A percentile compares a stretch with the other conserved stretches of the same genome.
phyloP scores from a whole-genome alignment of 495 filamentous ascomycete species.

The Rostrohypoxylon terebratum region DNA sequence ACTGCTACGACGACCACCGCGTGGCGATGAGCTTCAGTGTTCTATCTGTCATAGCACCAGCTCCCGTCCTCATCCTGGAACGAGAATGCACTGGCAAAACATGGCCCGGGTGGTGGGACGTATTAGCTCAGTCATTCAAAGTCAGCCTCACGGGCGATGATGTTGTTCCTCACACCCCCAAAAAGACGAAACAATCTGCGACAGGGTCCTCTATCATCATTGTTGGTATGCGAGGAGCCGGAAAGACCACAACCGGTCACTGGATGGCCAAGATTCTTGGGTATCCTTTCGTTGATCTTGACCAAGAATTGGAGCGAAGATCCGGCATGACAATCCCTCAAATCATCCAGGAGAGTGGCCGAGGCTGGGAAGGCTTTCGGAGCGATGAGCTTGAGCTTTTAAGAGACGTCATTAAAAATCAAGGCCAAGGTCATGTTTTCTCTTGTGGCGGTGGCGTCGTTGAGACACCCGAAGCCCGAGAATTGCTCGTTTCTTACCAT shows the following conservation, averaged over 20 bases:
- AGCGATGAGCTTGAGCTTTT: conserved; percentile 82
- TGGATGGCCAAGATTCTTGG: conserved; percentile 82
- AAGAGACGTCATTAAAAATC: conserved; percentile 75
- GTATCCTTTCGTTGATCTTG: conserved; percentile 85
- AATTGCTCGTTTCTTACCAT: conserved; percentile 78
- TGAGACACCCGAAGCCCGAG: conserved; percentile 84
- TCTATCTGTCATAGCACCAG: conserved; percentile 79
- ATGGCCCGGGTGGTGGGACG: conserved; percentile 99
- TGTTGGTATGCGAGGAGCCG: conserved; percentile 97
- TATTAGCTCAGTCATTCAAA: conserved; percentile 77
- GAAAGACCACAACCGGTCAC: conserved; percentile 91
- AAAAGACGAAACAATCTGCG: conserved; percentile 54
- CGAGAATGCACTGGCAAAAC: conserved; percentile 96
- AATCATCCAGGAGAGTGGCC: conserved; percentile 72
- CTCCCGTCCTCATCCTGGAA: conserved; percentile 82
- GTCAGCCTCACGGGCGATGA: conserved; percentile 80
- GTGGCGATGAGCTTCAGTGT: conserved; percentile 99
- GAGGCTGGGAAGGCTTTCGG: conserved; percentile 91
- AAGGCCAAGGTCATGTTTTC: conserved; percentile 81
- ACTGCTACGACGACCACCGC: conserved; percentile 97
- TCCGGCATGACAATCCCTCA: conserved; percentile 83
- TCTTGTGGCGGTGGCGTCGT: conserved; percentile 96
- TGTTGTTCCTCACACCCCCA: conserved; percentile 51
- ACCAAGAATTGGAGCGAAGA: conserved; percentile 81
- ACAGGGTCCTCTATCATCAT: conserved; percentile 80